Conservation (phyloP, 108 stramenopile genomes). For the Aurantiochytrium sp. region DNA sequence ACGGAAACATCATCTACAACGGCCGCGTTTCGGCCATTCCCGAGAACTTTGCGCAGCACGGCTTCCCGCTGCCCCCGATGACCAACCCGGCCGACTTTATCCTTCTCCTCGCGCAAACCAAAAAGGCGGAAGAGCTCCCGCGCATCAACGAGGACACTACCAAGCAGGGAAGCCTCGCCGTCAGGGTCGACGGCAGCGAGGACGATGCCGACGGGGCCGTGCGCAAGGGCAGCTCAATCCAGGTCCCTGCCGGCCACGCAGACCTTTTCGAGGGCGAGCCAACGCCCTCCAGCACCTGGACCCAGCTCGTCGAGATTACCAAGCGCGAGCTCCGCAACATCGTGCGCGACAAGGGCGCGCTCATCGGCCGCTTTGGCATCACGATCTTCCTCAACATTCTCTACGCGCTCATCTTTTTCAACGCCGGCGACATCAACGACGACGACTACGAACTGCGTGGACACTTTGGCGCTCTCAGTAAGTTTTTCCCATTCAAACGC, state of each 20-base stretch:
- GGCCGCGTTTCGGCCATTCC: slow-evolving; percentile 8
- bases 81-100: slow-evolving; percentile 29
- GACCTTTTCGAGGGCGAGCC: neutral
- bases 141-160: neutral
- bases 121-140: neutral
- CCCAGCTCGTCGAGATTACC: neutral
- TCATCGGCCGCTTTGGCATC: slow-evolving; percentile 37
- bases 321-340: slow-evolving; percentile 28
- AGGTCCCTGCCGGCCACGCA: neutral
- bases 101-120: neutral
- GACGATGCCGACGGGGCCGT: neutral
- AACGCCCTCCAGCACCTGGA: neutral
- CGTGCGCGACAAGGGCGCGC: slow-evolving; percentile 33
- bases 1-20: slow-evolving; percentile 35
- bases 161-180: neutral
- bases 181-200: neutral
- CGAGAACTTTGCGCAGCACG: slow-evolving; percentile 22
- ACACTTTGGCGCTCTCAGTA: slow-evolving; percentile 36
- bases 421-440: neutral
- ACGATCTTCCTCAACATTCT: slow-evolving; percentile 33
- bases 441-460: slow-evolving; percentile 9
- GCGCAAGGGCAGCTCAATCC: neutral
- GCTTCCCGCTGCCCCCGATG: neutral
- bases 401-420: slow-evolving; percentile 30
- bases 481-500: neutral